Conservation (phyloP, 495 filamentous ascomycete species). For the Podospora didyma region DNA sequence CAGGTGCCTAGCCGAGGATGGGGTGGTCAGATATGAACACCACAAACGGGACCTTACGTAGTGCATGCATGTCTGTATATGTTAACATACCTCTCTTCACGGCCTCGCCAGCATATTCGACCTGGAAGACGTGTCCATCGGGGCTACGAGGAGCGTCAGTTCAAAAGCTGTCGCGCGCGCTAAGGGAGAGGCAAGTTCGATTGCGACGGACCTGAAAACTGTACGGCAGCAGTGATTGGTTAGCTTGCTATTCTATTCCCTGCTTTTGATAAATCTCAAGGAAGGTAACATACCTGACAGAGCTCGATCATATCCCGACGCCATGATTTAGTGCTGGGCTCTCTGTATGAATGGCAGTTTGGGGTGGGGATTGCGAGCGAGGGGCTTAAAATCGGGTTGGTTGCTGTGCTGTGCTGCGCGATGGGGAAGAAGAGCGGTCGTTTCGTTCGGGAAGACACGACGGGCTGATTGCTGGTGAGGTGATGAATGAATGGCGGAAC, state of each 20-base stretch:
- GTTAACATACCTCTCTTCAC: conserved; percentile 86
- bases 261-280: too few relatives aligned
- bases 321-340: conserved; percentile 46
- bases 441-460: too few relatives aligned
- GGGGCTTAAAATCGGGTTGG: background rate
- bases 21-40: too few relatives aligned
- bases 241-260: conserved; percentile 32
- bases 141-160: conserved; percentile 59
- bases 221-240: conserved; percentile 22
- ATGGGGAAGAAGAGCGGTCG: background rate
- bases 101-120: conserved; percentile 98
- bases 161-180: conserved; percentile 13
- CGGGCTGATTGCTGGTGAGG: conserved; percentile 4
- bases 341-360: background rate
- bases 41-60: too few relatives aligned
- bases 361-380: background rate
- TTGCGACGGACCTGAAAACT: conserved; percentile 64
- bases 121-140: conserved; percentile 98
- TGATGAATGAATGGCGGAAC: background rate
- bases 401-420: background rate
- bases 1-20: conserved; percentile 69
- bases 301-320: conserved; percentile 91
- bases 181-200: conserved; percentile 6
- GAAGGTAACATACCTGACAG: conserved; percentile 68
- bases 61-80: too few relatives aligned